A percentile compares a stretch with the other conserved stretches of the same genome.
Conservation (phyloP, 1,284 basidiomycete species). For the Pyrrhoderma lamaoense region DNA sequence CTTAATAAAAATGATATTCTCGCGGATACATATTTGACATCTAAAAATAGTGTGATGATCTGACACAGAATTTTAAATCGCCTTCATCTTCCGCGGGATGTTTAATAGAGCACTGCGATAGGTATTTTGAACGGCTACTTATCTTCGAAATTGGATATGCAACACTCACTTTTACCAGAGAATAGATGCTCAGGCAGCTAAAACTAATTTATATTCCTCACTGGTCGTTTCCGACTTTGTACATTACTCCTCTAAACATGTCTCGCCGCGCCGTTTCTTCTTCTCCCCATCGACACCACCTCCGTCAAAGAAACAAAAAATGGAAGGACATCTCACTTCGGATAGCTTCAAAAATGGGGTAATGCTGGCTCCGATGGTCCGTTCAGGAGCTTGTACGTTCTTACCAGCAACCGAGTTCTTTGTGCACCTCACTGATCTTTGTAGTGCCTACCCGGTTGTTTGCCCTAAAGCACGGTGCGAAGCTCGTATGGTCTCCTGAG, state of each 20-base stretch:
- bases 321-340: slow-evolving; percentile 44
- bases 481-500: slow-evolving; percentile 96
- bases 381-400: slow-evolving; percentile 77
- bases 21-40: no score
- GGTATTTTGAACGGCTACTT: no score
- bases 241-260: slow-evolving; percentile 12
- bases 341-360: slow-evolving; percentile 75
- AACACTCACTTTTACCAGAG: no score
- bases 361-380: slow-evolving; percentile 92
- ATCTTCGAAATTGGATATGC: no score
- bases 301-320: slow-evolving; percentile 45
- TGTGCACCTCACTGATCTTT: slow-evolving; percentile 6
- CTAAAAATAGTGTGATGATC: no score
- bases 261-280: slow-evolving; percentile 10
- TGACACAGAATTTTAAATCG: no score
- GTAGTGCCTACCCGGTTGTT: slow-evolving; percentile 79
- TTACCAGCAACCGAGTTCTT: slow-evolving; percentile 10
- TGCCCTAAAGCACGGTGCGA: slow-evolving; percentile 88
- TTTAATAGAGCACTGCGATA: no score
- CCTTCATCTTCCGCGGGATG: no score
- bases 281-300: slow-evolving; percentile 38
- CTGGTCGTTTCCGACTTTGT: slow-evolving; percentile 6
- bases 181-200: no score
- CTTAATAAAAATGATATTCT: no score
- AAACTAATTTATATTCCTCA: no score